Base-by-base conservation (phyloP, 345 rosid genomes). In the Sisymbrium irio region DNA sequence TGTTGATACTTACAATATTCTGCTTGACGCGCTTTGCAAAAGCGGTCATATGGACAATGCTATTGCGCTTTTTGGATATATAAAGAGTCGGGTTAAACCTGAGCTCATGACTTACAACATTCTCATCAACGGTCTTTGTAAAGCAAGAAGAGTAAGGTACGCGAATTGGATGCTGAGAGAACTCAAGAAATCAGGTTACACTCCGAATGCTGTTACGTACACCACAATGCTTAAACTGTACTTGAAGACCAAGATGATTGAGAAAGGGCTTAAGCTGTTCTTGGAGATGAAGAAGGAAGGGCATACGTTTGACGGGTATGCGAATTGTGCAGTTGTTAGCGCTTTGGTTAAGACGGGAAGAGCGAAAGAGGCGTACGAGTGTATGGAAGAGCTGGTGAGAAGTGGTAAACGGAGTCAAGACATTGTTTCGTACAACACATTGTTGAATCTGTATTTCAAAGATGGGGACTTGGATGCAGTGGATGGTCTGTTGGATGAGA, bases 1-100 rank as follows among this genome's bases (percentile, higher is more conserved):
- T 73, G 39, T 61, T 0, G 81, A 87, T 51, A 87, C 98, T 1
- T 82, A 75, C 75, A 90, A 89, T 64, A 85, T 83, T 42, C 78
- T 86, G 70, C 77, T 93, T 17, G 85, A 91, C 80, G 98, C 97
- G 6, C 89, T 91, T 36, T 89, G 92, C 80, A 91, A 83, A 81
- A 82, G 80, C 57, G 91, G 92, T 27, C 80, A 67, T 71, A 65
- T 55, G 1, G 40, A 40, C 20, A 82, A 85, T 58, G 97, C 94
- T 0, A 65, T 89, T 25, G 76, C 17, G 82, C 74, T 85, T 39
- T 88, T 88, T 76, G 77, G 89, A 69, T 71, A 84, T 37, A 36
- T 67, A 1, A 78, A 82, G 75, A 88, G 83, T 33, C 56, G 47
- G 10, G 75, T 89, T 67, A 77, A 72, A 65, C 94, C 91, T 0